Evolutionary conservation across 495 filamentous ascomycete species (phyloP).

Genomic region (Penicillium silybi): DNA sequence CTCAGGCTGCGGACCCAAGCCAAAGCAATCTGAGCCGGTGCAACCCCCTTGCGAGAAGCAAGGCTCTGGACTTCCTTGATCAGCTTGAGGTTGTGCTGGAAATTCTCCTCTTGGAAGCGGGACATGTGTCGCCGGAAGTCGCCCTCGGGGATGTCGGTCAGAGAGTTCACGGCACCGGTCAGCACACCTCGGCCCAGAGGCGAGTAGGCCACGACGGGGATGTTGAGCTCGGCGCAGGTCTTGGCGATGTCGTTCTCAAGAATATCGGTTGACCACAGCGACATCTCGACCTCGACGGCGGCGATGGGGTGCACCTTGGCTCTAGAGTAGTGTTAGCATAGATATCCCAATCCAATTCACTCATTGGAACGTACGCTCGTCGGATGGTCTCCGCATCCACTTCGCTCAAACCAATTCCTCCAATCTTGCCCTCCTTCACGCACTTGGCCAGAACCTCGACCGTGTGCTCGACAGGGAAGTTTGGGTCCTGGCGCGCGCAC

Average conservation of each 20-base stretch:
- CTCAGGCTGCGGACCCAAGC: constrained; percentile 61
- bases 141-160: constrained; percentile 56
- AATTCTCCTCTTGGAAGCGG: constrained; percentile 65
- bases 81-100: constrained; percentile 70
- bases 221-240: constrained; percentile 64
- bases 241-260: constrained; percentile 69
- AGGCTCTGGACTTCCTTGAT: constrained; percentile 61
- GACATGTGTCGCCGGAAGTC: constrained; percentile 54
- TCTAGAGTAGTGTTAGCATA: constrained; percentile 23
- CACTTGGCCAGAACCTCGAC: constrained; percentile 55
- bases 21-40: constrained; percentile 73
- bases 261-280: constrained; percentile 63
- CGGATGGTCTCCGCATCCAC: constrained; percentile 70
- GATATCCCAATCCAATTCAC: not conserved
- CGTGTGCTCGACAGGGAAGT: constrained; percentile 55
- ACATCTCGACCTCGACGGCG: constrained; percentile 77
- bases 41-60: constrained; percentile 65
- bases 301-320: constrained; percentile 64
- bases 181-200: constrained; percentile 51
- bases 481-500: constrained; percentile 66
- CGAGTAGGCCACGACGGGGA: constrained; percentile 68
- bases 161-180: constrained; percentile 59
- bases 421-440: constrained; percentile 72
- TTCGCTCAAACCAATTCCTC: constrained; percentile 74
- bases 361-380: constrained; percentile 46